Evolutionary conservation across 2,329 filamentous ascomycete species (phyloP), one percentile per base, ranked within the genome.

Genomic region (Fusarium staphyleae): DNA sequence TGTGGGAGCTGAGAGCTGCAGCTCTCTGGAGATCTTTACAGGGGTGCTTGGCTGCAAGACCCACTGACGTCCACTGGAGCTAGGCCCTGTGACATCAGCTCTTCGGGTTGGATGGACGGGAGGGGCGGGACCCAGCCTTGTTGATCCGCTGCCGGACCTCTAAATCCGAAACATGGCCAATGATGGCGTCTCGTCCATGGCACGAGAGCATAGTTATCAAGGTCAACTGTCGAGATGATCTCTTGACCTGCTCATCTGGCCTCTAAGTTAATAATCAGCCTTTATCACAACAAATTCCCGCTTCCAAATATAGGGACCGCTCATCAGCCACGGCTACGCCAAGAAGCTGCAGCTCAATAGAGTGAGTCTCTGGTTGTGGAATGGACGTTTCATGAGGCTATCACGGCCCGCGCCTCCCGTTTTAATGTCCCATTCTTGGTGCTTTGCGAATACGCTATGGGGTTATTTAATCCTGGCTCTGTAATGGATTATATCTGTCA

Each of bases 1-100:
- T 18, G 14, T 22, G 43, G 42, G 36, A 48, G 55, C 41, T n/a
- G 34, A 13, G 36, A 36, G 35, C 19, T 9, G 30, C 32, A 48
- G 45, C 15, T 15, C 14, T 28, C 16, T 30, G 22, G 30, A 26
- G 55, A 33, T 52, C 10, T 33, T 35, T 53, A 32, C 42, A 56
- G 59, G 37, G 50, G 39, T 26, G 26, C 28, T 34, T 43, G 29
- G 32, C 40, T 13, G 15, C 39, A 29, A 41, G 51, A 55, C 34
- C 46, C 46, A 32, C 36, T 48, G 26, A 41, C 13, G 24, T 19
- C 24, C 26, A 16, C 43, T 36, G 14, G 28, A 24, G 26, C 15
- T n/a, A 28, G 43, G 32, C 46, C 32, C n/a, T 52, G 59, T 62
- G 59, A 63, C 59, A 62, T 62, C 59, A 62, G 44, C 44, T 3